A percentile compares a stretch with the other conserved stretches of the same genome.
Evolutionary conservation across 208 protist genomes (phyloP).

Genomic region (Acanthamoeba royreba): DNA sequence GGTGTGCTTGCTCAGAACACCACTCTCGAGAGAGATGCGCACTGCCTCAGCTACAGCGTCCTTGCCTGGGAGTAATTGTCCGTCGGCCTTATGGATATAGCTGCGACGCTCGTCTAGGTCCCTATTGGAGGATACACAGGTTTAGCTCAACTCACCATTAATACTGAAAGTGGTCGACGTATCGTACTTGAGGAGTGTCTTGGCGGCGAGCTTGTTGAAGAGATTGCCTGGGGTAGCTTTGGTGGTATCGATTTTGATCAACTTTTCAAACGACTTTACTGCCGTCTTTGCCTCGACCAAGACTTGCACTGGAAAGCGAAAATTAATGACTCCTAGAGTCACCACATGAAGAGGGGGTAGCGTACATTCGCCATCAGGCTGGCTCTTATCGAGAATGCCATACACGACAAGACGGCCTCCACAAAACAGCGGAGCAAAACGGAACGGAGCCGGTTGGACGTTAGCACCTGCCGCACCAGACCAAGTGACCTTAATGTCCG

Average conservation of each 20-base stretch:
- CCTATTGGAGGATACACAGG: not conserved
- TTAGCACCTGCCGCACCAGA: too few species aligned
- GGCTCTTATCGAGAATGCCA: not conserved
- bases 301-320: too few species aligned
- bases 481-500: conserved; percentile 46
- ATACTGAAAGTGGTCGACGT: not conserved
- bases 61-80: not conserved
- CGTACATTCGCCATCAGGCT: too few species aligned
- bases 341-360: too few species aligned
- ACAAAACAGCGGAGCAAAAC: not conserved
- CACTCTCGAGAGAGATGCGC: not conserved
- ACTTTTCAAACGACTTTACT: not conserved
- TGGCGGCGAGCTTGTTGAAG: not conserved
- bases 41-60: not conserved
- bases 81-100: not conserved
- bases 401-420: not conserved
- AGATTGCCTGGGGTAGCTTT: too few species aligned
- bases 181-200: not conserved
- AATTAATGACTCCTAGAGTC: too few species aligned
- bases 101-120: not conserved
- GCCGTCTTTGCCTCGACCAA: not conserved
- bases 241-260: too few species aligned
- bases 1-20: conserved; percentile 58
- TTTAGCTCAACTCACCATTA: too few species aligned
- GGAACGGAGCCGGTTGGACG: too few species aligned